Conservation (phyloP, 2,329 filamentous ascomycete species). For the Fusarium gaditjirri region DNA sequence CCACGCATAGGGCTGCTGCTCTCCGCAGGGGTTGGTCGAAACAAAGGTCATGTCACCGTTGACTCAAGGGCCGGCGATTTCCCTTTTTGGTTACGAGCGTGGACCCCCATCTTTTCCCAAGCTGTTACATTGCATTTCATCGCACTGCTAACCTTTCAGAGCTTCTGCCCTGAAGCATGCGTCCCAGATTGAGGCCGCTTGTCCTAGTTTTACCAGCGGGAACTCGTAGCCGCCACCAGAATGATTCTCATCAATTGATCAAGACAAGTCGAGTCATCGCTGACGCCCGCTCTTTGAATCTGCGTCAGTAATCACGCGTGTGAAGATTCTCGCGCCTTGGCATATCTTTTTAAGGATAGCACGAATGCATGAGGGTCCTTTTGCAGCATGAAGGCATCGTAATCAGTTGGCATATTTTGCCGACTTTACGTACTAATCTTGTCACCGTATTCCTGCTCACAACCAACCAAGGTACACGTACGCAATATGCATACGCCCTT, state of each 20-base stretch:
- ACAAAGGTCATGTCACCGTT: slow-evolving; percentile 36
- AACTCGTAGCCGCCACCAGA: slow-evolving; percentile 15
- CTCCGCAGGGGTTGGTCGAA: slow-evolving; percentile 29
- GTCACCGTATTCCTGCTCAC: neutral
- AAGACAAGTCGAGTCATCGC: slow-evolving; percentile 26
- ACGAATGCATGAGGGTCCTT: slow-evolving; percentile 1
- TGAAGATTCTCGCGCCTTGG: slow-evolving; percentile 9
- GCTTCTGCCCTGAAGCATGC: slow-evolving; percentile 21
- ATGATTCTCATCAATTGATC: neutral
- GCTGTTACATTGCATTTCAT: slow-evolving; percentile 25
- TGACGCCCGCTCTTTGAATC: slow-evolving; percentile 27
- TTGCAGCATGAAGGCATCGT: slow-evolving; percentile 21
- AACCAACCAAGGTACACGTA: slow-evolving; percentile 11
- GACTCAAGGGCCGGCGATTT: slow-evolving; percentile 44
- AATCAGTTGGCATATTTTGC: neutral
- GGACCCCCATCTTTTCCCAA: slow-evolving; percentile 12
- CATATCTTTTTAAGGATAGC: slow-evolving; percentile 12
- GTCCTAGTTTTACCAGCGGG: slow-evolving; percentile 27
- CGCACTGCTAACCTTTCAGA: slow-evolving; percentile 27
- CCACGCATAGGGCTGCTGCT: slow-evolving; percentile 46
- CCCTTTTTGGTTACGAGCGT: slow-evolving; percentile 24
- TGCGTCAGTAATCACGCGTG: slow-evolving; percentile 16
- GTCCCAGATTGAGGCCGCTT: slow-evolving; percentile 21
- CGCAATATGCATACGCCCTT: slow-evolving; percentile 22
- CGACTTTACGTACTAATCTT: slow-evolving; percentile 7